Evolutionary conservation across 2,329 filamentous ascomycete species (phyloP), one percentile per base, ranked within the genome.

Genomic region (Exophiala lecanii-corni): DNA sequence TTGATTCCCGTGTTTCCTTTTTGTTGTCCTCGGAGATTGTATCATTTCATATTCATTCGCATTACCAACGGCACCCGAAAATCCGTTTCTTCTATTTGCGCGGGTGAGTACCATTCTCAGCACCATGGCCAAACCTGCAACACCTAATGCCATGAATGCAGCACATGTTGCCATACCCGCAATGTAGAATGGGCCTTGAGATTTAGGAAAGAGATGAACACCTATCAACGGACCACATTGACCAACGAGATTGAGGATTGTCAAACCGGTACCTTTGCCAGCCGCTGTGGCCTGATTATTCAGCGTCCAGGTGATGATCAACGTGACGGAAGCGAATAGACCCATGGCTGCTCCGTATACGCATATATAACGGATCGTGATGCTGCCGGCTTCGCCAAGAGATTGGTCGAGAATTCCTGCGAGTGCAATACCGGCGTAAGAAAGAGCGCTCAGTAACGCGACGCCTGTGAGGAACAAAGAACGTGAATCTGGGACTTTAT

Each of bases 221-320:
- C 81, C 82, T n/a, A 85, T 66, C 3, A 86, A 64, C 2, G 87
- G 86, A 0, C 87, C 87, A 51, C 81, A 82, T 65, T 94, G 87
- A 1, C 87, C 89, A 10, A 95, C 74, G 25, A 88, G 58, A 62
- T 95, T 89, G 58, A 96, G 63, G 21, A 95, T 72, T 1, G 84
- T 86, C 57, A 94, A 86, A 1, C 84, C 86, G 1, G 79, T 79
- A 0, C 86, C 86, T 53, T 85, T 84, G 5, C 79, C 77, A 39
- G 76, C 78, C 49, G 82, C 78, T 9, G 72, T 79, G 40, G 75
- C 68, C 59, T 92, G 86, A 62, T 94, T 95, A 60, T 94, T 94
- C 58, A 95, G 78, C 25, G 78, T 86, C 89, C 89, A 95, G 2
- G 86, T 84, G 43, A 95, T 85, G 54, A 89, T 83, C 21, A 94